phyloP scores from a whole-genome alignment of 371 early-diverging fungal genomes.

The Mortierella sp. region DNA sequence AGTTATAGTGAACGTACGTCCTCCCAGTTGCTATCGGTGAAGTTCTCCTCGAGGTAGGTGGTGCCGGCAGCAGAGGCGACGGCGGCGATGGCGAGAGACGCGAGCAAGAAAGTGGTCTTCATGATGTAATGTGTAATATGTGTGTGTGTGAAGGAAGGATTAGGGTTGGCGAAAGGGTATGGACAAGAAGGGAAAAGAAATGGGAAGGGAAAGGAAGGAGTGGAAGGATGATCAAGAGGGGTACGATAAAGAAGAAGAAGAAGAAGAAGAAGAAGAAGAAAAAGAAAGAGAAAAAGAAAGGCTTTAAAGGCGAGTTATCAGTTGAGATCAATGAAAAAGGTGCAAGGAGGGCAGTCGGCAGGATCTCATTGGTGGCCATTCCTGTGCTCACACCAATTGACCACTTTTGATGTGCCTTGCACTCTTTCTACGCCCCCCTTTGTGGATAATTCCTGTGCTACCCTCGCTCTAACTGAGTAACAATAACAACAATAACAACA shows the following conservation, averaged over 20 bases:
- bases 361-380: not conserved
- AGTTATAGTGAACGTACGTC: constrained; percentile 31
- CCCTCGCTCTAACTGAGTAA: not conserved
- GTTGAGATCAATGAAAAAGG: constrained; percentile 4
- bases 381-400: constrained; percentile 3
- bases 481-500: not conserved
- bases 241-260: constrained; percentile 11
- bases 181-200: constrained; percentile 12
- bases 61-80: constrained; percentile 77
- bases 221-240: constrained; percentile 20
- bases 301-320: not conserved
- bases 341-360: not conserved
- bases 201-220: constrained; percentile 19
- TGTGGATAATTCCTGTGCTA: not conserved
- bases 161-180: constrained; percentile 4
- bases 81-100: constrained; percentile 74
- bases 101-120: constrained; percentile 71
- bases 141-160: not conserved
- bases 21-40: constrained; percentile 77
- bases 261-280: not conserved
- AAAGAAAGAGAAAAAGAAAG: not conserved
- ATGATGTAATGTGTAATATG: constrained; percentile 51
- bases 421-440: not conserved
- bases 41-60: constrained; percentile 91
- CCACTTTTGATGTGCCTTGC: not conserved